Conservation (phyloP, 225 moss, liverwort and hornwort species). For the Polytrichum formosum region DNA sequence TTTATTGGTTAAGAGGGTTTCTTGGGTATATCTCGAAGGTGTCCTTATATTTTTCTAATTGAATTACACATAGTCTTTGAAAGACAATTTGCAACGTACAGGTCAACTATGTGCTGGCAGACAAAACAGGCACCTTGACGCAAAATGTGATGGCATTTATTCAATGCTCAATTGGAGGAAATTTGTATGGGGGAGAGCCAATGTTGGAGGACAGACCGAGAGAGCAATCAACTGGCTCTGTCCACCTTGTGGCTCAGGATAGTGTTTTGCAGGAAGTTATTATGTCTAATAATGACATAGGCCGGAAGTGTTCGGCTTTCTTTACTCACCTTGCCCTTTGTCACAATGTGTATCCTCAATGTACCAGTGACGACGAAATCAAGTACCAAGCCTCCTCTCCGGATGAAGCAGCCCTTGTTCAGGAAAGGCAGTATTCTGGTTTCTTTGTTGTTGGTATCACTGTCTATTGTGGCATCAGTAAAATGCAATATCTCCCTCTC, state of each 20-base stretch:
- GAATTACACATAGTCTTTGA: too few species aligned
- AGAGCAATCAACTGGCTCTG: not conserved
- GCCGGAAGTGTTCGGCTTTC: slow-evolving; percentile 48
- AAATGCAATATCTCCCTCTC: too few species aligned
- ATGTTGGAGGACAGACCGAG: slow-evolving; percentile 14
- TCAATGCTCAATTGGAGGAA: slow-evolving; percentile 85
- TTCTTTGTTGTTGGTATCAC: too few species aligned
- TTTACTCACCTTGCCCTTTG: slow-evolving; percentile 85
- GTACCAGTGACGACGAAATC: slow-evolving; percentile 33
- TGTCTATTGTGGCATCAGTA: too few species aligned
- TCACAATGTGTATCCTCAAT: slow-evolving; percentile 72
- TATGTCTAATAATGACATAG: slow-evolving; percentile 31
- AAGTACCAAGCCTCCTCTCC: slow-evolving; percentile 80
- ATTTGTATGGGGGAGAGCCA: slow-evolving; percentile 51
- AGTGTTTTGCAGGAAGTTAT: slow-evolving; percentile 36
- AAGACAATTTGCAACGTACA: slow-evolving; percentile 9
- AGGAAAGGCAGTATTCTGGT: slow-evolving; percentile 31
- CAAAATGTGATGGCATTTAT: slow-evolving; percentile 94
- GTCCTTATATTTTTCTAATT: too few species aligned
- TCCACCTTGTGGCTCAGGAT: slow-evolving; percentile 63
- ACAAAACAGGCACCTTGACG: slow-evolving; percentile 89
- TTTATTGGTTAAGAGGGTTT: too few species aligned
- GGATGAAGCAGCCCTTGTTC: slow-evolving; percentile 90
- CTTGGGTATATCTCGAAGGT: too few species aligned
- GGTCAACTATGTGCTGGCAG: slow-evolving; percentile 83